phyloP scores from a whole-genome alignment of 345 rosid genomes.

The Rhodamnia argentea region DNA sequence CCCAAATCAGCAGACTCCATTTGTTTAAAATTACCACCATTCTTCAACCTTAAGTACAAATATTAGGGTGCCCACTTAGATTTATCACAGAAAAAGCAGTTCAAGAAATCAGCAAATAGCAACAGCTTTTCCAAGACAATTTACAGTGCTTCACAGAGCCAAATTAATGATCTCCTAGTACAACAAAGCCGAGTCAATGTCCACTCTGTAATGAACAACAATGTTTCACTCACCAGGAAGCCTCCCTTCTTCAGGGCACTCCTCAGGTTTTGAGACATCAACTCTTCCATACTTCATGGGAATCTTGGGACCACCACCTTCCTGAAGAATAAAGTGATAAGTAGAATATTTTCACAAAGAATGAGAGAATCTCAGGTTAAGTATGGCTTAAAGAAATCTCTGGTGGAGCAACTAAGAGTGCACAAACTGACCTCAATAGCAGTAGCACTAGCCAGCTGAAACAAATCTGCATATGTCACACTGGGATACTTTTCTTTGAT shows the following conservation, averaged over 20 bases:
- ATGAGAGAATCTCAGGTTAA: neutral
- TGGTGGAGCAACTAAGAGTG: neutral
- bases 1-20: neutral
- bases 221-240: conserved; percentile 72
- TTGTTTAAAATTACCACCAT: neutral
- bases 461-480: conserved; percentile 80
- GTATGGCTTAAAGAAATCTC: neutral
- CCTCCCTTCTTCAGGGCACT: conserved; percentile 97
- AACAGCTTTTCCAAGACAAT: neutral
- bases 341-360: neutral
- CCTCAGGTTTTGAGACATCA: conserved; percentile 58
- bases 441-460: conserved; percentile 93
- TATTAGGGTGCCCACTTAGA: neutral
- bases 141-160: neutral
- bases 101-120: neutral
- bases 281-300: conserved; percentile 96
- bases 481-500: conserved; percentile 79
- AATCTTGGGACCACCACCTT: conserved; percentile 87
- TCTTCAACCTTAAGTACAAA: neutral
- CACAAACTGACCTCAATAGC: conserved; percentile 64
- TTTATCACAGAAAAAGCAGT: neutral
- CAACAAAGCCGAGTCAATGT: neutral
- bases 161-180: neutral
- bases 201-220: neutral
- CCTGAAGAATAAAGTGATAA: conserved; percentile 30